Conservation (phyloP, 1,139 yeast species). For the Debaryomyces coudertii region DNA sequence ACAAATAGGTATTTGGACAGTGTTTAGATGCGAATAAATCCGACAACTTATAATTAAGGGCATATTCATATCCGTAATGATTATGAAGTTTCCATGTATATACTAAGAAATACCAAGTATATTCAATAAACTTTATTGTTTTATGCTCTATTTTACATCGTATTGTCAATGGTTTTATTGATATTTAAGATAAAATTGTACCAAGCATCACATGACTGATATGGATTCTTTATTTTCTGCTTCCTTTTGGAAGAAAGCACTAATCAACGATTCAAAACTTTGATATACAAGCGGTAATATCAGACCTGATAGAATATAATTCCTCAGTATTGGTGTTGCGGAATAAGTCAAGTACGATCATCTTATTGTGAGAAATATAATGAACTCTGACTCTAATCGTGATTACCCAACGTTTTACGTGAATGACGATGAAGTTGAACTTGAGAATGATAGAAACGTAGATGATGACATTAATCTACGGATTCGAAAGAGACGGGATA, state of each 20-base stretch:
- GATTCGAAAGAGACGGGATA: neutral
- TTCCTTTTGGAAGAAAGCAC: neutral
- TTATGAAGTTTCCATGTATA: too few species aligned
- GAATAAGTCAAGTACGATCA: neutral
- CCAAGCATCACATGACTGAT: neutral
- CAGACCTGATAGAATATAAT: neutral
- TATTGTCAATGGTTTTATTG: too few species aligned
- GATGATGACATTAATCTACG: neutral
- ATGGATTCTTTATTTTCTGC: neutral
- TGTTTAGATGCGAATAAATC: too few species aligned
- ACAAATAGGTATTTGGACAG: too few species aligned
- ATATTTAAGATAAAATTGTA: neutral
- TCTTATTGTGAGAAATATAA: neutral
- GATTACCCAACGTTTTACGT: constrained; percentile 1
- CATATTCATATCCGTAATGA: too few species aligned
- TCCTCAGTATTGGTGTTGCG: neutral
- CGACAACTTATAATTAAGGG: too few species aligned
- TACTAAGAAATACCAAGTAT: too few species aligned
- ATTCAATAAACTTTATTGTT: too few species aligned
- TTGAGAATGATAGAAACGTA: neutral
- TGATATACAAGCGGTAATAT: neutral
- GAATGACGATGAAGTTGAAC: constrained; percentile 1
- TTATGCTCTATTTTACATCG: too few species aligned
- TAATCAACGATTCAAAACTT: neutral
- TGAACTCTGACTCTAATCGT: neutral